Evolutionary conservation across 2,329 filamentous ascomycete genomes (phyloP).

Genomic region (Plenodomus tracheiphilus): DNA sequence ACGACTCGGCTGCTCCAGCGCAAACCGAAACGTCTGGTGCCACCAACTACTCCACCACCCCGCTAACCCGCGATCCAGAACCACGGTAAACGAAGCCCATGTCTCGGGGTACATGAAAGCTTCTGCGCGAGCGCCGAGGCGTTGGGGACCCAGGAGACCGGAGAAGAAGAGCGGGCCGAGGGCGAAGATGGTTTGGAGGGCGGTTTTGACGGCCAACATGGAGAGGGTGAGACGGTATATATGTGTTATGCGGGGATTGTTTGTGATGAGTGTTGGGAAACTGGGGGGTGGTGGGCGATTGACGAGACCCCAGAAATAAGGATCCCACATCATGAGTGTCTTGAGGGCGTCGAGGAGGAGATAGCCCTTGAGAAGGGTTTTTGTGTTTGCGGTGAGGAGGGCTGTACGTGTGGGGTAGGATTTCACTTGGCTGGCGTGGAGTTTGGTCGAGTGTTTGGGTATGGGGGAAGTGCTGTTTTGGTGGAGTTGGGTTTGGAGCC

Average conservation of each 20-base stretch:
- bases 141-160: slow-evolving; percentile 60
- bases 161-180: slow-evolving; percentile 64
- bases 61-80: slow-evolving; percentile 71
- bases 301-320: slow-evolving; percentile 69
- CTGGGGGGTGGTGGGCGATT: slow-evolving; percentile 50
- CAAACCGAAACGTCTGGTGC: slow-evolving; percentile 86
- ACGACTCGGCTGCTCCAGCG: slow-evolving; percentile 64
- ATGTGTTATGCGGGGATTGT: slow-evolving; percentile 51
- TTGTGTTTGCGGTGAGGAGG: slow-evolving; percentile 40
- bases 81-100: slow-evolving; percentile 57
- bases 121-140: slow-evolving; percentile 63
- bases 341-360: slow-evolving; percentile 71
- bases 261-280: slow-evolving; percentile 49
- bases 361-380: slow-evolving; percentile 60
- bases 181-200: slow-evolving; percentile 64
- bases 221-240: slow-evolving; percentile 62
- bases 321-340: slow-evolving; percentile 71
- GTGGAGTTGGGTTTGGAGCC: slow-evolving; percentile 44
- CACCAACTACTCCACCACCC: slow-evolving; percentile 87
- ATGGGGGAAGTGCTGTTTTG: slow-evolving; percentile 23
- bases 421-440: slow-evolving; percentile 40
- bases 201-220: slow-evolving; percentile 60
- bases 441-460: slow-evolving; percentile 23
- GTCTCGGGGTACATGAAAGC: slow-evolving; percentile 64
- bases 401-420: slow-evolving; percentile 39